These are phyloP conservation scores for Plasmodium reichenowi DNA, from an alignment of 169 alveolate genomes.

Conservation along the genomic window DNA sequence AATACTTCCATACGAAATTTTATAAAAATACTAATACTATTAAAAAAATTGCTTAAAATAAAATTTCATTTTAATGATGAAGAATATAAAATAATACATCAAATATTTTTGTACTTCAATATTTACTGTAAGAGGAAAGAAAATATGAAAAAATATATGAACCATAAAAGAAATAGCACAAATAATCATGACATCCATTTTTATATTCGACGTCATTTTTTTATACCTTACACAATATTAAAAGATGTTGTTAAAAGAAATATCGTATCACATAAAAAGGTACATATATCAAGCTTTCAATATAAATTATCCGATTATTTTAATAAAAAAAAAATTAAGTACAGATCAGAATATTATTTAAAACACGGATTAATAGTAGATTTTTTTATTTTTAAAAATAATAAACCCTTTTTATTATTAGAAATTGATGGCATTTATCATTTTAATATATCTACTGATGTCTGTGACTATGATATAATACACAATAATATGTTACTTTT, in stretches of 20 bases:
- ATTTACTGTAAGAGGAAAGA: conserved; percentile 36
- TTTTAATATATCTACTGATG: conserved; percentile 51
- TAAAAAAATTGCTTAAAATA: conserved; percentile 31
- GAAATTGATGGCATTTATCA: conserved; percentile 72
- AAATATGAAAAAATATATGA: conserved; percentile 2
- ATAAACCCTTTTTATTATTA: conserved; percentile 16
- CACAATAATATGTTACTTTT: conserved; percentile 31
- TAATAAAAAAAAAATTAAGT: conserved; percentile 42
- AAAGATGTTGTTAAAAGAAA: conserved; percentile 31
- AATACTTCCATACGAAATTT: conserved; percentile 41
- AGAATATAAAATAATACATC: conserved; percentile 42
- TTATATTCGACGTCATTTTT: conserved; percentile 21
- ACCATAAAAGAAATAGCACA: neutral
- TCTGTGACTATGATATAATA: conserved; percentile 12
- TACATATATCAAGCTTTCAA: conserved; percentile 71
- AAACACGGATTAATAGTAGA: conserved; percentile 55
- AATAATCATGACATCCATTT: neutral
- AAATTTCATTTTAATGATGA: conserved; percentile 16
- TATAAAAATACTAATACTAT: conserved; percentile 40
- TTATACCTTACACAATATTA: conserved; percentile 36
- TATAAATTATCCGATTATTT: conserved; percentile 52
- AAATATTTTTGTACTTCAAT: conserved; percentile 48
- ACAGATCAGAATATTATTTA: conserved; percentile 59
- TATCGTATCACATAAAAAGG: conserved; percentile 5
- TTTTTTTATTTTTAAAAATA: conserved; percentile 37